phyloP scores from a whole-genome alignment of 2,329 filamentous ascomycete genomes.

The Lasiodiplodia sp. region DNA sequence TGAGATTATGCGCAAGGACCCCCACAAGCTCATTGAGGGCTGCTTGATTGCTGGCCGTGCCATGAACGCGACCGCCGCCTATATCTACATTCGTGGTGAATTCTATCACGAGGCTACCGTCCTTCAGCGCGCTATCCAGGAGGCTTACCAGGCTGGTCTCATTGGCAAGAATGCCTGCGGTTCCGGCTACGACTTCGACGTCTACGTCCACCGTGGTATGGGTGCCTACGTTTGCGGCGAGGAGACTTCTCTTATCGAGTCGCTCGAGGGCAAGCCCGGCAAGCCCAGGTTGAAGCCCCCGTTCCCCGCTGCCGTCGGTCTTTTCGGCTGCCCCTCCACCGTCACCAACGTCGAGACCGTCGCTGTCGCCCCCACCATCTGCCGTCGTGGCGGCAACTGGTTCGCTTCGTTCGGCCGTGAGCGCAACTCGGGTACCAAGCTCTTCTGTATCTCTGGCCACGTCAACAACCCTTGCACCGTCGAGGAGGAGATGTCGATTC shows the following conservation, averaged over 20 bases:
- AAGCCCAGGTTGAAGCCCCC: slow-evolving; percentile 99
- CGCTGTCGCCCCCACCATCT: slow-evolving; percentile 94
- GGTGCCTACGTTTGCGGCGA: slow-evolving; percentile 98
- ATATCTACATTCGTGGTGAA: slow-evolving; percentile 99
- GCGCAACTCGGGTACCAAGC: slow-evolving; percentile 95
- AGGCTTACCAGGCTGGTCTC: slow-evolving; percentile 91
- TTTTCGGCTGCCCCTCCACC: slow-evolving; percentile 97
- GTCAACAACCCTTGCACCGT: slow-evolving; percentile 99
- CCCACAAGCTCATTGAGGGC: slow-evolving; percentile 97
- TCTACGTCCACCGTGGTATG: slow-evolving; percentile 95
- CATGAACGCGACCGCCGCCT: slow-evolving; percentile 98
- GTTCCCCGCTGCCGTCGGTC: slow-evolving; percentile 94
- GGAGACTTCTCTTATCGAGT: slow-evolving; percentile 98
- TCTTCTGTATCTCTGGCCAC: slow-evolving; percentile 97
- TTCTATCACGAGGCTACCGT: slow-evolving; percentile 96
- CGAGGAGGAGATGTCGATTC: slow-evolving; percentile 99
- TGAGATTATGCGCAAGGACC: slow-evolving; percentile 99
- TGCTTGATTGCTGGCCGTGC: slow-evolving; percentile 94
- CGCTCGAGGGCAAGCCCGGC: slow-evolving; percentile 96
- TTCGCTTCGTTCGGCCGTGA: slow-evolving; percentile 94
- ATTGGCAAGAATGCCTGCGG: slow-evolving; percentile 99
- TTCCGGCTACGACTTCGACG: slow-evolving; percentile 96
- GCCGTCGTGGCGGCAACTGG: slow-evolving; percentile 89
- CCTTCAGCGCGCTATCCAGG: slow-evolving; percentile 93
- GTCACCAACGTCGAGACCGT: slow-evolving; percentile 98